Conservation (phyloP, 2,329 filamentous ascomycete species). For the Pestalotiopsis sp. region DNA sequence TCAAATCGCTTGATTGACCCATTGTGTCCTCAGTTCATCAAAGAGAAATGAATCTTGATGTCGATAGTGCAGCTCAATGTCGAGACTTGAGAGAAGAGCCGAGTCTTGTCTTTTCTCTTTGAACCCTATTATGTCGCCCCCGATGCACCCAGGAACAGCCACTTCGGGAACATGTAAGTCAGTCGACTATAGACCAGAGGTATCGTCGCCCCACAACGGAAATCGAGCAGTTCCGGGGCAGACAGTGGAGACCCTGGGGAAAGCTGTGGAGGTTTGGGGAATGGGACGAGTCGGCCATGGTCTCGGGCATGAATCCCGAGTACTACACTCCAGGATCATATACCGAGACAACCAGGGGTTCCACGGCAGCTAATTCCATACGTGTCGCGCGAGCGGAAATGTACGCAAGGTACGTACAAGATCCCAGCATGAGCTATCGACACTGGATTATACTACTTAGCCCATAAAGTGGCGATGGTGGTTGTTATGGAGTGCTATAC, state of each 20-base stretch:
- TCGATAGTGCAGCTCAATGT: background rate
- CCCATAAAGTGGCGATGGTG: background rate
- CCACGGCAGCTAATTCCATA: background rate
- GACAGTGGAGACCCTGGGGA: background rate
- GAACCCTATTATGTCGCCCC: background rate
- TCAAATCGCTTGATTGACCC: slow-evolving; percentile 8
- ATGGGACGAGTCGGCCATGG: background rate
- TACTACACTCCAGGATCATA: background rate
- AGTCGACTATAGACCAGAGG: background rate
- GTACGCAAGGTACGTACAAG: background rate
- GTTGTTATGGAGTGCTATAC: background rate
- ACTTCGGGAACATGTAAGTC: background rate
- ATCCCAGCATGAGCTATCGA: background rate
- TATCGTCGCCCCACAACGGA: background rate
- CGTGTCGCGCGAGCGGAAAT: background rate
- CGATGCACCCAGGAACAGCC: background rate
- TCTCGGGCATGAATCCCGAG: background rate
- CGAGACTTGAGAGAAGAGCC: background rate
- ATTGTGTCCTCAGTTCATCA: background rate
- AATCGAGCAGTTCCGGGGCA: background rate
- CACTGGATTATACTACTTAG: background rate
- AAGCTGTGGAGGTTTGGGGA: background rate
- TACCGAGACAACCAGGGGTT: background rate
- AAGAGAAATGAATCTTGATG: background rate
- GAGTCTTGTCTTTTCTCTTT: background rate